A percentile compares a stretch with the other conserved stretches of the same genome.
phyloP scores from a whole-genome alignment of 148 eudicot species.

The Vaccinium myrtillus region DNA sequence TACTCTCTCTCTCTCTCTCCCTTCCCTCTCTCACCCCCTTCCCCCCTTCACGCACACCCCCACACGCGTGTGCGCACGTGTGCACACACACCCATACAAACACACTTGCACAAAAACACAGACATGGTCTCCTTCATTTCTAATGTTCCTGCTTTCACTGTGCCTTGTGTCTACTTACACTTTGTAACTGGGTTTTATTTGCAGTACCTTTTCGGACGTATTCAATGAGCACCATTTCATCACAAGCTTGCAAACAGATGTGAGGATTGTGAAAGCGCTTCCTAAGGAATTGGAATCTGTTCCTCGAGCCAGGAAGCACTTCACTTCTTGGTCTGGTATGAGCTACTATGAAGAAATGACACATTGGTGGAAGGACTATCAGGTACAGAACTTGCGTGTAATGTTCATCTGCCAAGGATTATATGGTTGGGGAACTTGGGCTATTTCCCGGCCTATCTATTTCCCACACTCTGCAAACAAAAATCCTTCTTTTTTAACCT shows the following conservation, averaged over 20 bases:
- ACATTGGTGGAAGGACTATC: conserved; percentile 69
- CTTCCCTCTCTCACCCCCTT: neutral
- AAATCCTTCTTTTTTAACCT: neutral
- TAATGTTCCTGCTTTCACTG: neutral
- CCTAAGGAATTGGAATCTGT: conserved; percentile 64
- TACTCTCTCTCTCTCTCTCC: too few species aligned
- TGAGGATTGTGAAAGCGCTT: conserved; percentile 69
- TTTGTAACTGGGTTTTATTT: conserved; percentile 21
- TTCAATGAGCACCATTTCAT: conserved; percentile 77
- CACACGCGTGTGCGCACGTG: too few species aligned
- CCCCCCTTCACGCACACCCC: too few species aligned
- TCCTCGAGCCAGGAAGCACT: conserved; percentile 93
- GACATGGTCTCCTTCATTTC: neutral
- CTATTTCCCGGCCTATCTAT: neutral
- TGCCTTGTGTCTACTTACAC: neutral
- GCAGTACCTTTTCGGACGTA: conserved; percentile 77
- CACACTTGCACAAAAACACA: neutral
- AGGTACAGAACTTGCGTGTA: conserved; percentile 36
- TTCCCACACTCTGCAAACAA: neutral
- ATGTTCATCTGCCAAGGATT: neutral
- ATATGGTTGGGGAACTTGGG: neutral
- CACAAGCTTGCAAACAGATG: conserved; percentile 59
- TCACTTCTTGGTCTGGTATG: conserved; percentile 77
- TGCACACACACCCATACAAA: neutral
- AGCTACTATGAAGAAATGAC: conserved; percentile 81